phyloP scores from a whole-genome alignment of 768 basidiomycete species.

The Leccinum sublutescens region DNA sequence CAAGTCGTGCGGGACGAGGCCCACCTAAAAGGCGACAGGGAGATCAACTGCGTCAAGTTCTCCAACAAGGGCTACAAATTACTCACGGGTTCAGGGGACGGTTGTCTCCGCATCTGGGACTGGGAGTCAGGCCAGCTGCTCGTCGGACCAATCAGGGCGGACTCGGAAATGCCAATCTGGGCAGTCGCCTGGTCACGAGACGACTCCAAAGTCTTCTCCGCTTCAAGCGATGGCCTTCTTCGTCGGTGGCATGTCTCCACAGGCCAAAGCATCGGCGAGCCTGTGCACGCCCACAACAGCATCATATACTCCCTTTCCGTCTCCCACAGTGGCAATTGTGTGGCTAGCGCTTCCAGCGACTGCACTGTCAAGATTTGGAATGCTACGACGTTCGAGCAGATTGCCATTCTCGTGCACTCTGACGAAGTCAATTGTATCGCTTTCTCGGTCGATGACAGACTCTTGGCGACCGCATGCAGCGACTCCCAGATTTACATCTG shows the following conservation, averaged over 20 bases:
- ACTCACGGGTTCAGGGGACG: constrained; percentile 31
- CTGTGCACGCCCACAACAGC: constrained; percentile 22
- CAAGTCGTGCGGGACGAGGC: constrained; percentile 23
- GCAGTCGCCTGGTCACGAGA: constrained; percentile 32
- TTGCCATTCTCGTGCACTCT: constrained; percentile 22
- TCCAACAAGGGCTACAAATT: constrained; percentile 23
- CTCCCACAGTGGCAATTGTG: constrained; percentile 26
- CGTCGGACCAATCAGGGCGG: constrained; percentile 24
- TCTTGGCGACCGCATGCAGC: constrained; percentile 32
- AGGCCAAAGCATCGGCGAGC: constrained; percentile 22
- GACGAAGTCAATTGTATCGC: constrained; percentile 30
- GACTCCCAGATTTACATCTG: constrained; percentile 31
- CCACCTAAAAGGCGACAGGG: constrained; percentile 20
- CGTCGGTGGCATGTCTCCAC: constrained; percentile 26
- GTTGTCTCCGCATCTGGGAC: constrained; percentile 30
- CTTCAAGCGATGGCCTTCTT: constrained; percentile 22
- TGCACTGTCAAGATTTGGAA: constrained; percentile 32
- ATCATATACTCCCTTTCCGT: constrained; percentile 29
- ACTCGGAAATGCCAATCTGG: constrained; percentile 25
- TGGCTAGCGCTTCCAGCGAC: constrained; percentile 32
- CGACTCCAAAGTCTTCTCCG: constrained; percentile 28
- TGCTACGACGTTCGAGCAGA: constrained; percentile 23
- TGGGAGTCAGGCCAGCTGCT: constrained; percentile 27
- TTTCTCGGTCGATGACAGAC: constrained; percentile 31
- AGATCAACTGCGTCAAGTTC: constrained; percentile 31